Base-by-base conservation (phyloP, 352 stramenopile genomes). In the Hyphochytrium catenoides region DNA sequence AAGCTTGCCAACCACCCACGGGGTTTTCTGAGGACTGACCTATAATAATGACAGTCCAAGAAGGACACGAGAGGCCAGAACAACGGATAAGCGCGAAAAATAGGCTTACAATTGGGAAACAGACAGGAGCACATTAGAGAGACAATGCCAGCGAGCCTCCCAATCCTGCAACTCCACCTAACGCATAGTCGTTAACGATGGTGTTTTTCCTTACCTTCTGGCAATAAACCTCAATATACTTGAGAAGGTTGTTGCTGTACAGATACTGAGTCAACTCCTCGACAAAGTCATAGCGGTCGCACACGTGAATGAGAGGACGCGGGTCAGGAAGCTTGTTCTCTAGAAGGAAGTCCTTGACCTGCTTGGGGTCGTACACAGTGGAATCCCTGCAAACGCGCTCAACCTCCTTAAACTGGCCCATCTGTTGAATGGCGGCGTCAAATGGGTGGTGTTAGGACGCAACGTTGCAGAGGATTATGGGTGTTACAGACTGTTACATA, bases 161-260 rank as follows among this genome's bases (percentile, higher is more conserved):
- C n/a, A n/a, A n/a, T n/a, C n/a, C n/a, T n/a, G n/a, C n/a, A n/a
- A n/a, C n/a, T n/a, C n/a, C n/a, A n/a, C n/a, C n/a, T n/a, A n/a
- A n/a, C n/a, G n/a, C n/a, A n/a, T n/a, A n/a, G n/a, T 68, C 21
- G 44, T 36, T 12, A 22, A 9, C 34, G 9, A 18, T 31, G 18
- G 9, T 6, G 6, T 20, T 25, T 6, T 25, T 6, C 31, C 34
- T 32, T 20, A 83, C 69, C 54, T 95, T 95, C 23, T 81, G 94
- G 34, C 95, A 85, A 57, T 98, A 98, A 43, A 98, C 90, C 55
- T 99, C 93, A 50, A 99, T 96, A 67, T 98, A 98, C 67, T 98
- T 95, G 41, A 95, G 65, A 36, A 98, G 55, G 60, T 95, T 96
- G 75, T 98, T 98, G 34, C 88, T 81, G 73, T 98, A 98, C 36